Evolutionary conservation across 257 asterid genomes (phyloP).

Genomic region (Thymus quinquecostatus): DNA sequence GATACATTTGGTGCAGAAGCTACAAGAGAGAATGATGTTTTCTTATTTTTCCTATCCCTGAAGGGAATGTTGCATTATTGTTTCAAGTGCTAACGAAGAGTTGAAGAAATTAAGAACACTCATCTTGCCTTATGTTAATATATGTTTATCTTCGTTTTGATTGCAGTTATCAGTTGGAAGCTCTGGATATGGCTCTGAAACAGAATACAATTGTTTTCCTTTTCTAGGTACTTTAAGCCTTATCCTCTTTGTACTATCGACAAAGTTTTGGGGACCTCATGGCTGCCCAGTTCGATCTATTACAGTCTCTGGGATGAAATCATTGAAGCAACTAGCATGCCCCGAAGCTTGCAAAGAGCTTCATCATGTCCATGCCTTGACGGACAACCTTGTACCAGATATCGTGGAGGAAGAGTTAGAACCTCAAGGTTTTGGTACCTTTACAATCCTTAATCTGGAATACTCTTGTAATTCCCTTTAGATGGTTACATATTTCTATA

Average conservation of each 20-base stretch:
- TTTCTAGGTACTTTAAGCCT: constrained; percentile 72
- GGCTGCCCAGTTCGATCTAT: constrained; percentile 62
- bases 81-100: too few species aligned
- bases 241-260: constrained; percentile 59
- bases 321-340: constrained; percentile 71
- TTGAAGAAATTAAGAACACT: too few species aligned
- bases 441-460: neutral
- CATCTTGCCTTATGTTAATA: too few species aligned
- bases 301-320: constrained; percentile 46
- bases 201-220: too few species aligned
- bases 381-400: constrained; percentile 77
- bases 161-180: too few species aligned
- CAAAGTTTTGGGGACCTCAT: constrained; percentile 54
- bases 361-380: constrained; percentile 64
- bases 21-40: too few species aligned
- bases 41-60: too few species aligned
- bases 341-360: constrained; percentile 85
- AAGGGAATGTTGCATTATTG: too few species aligned
- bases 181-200: too few species aligned
- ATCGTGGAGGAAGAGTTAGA: constrained; percentile 61
- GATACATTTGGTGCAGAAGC: too few species aligned
- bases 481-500: neutral
- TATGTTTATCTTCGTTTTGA: too few species aligned
- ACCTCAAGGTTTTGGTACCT: constrained; percentile 50
- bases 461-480: neutral